Percentiles rank a stretch among this genome's conserved stretches.
Evolutionary conservation across 2,329 filamentous ascomycete genomes (phyloP).

Genomic region (Scopulariopsis brevicaulis): DNA sequence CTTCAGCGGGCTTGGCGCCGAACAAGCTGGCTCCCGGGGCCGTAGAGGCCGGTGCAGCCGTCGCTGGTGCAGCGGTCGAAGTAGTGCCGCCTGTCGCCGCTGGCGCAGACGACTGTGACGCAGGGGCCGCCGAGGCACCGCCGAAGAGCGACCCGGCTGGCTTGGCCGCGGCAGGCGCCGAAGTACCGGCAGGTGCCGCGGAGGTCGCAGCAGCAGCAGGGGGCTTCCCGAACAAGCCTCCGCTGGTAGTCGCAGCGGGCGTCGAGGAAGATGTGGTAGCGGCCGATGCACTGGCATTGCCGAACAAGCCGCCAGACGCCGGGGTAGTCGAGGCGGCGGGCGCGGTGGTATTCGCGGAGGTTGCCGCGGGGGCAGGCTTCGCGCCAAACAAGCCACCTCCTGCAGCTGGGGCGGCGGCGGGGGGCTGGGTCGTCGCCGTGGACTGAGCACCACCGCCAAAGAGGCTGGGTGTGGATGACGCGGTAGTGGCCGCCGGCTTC

Average conservation of each 20-base stretch:
- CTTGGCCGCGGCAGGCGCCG: not conserved
- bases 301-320: conserved; percentile 10
- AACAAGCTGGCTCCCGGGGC: conserved; percentile 18
- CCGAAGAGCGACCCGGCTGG: conserved; percentile 13
- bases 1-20: conserved; percentile 18
- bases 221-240: conserved; percentile 16
- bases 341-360: not conserved
- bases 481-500: conserved; percentile 3
- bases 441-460: conserved; percentile 1
- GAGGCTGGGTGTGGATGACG: conserved; percentile 1
- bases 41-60: conserved; percentile 13
- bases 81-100: conserved; percentile 14
- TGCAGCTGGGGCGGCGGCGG: not conserved
- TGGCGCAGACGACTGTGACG: conserved; percentile 19
- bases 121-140: conserved; percentile 11
- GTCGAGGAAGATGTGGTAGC: not conserved
- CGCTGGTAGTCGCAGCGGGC: conserved; percentile 8
- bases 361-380: not conserved
- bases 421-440: not conserved
- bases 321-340: conserved; percentile 8
- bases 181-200: not conserved
- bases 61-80: conserved; percentile 4
- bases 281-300: not conserved
- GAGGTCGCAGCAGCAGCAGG: conserved; percentile 5
- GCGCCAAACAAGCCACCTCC: not conserved